Evolutionary conservation across 805 yeast genomes (phyloP).

Genomic region (Starmerella stigmatis): DNA sequence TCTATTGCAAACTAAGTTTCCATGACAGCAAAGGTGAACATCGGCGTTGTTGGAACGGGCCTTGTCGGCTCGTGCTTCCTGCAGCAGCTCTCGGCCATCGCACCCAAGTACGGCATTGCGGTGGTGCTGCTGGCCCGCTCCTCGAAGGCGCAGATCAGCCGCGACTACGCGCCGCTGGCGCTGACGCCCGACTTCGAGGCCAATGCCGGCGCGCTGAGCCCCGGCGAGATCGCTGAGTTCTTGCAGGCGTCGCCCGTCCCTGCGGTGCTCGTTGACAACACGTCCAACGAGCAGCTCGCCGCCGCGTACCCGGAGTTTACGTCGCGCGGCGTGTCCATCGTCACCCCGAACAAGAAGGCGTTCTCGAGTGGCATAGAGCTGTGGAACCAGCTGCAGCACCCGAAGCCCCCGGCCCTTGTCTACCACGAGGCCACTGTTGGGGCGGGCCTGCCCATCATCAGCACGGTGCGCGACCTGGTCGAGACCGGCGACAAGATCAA

Average conservation of each 20-base stretch:
- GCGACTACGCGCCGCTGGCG: conserved; percentile 61
- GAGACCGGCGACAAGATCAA: conserved; percentile 88
- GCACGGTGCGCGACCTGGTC: conserved; percentile 77
- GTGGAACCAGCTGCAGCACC: conserved; percentile 65
- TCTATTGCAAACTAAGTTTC: too few species aligned
- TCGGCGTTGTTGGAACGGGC: conserved; percentile 79
- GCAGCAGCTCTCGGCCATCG: conserved; percentile 50
- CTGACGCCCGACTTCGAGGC: conserved; percentile 47
- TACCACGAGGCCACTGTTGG: conserved; percentile 99
- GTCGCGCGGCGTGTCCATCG: conserved; percentile 73
- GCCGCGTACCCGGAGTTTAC: conserved; percentile 65
- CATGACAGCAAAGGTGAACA: conserved; percentile 32
- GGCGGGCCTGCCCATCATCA: conserved; percentile 92
- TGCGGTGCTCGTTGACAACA: conserved; percentile 82
- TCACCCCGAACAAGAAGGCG: conserved; percentile 97
- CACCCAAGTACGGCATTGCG: conserved; percentile 52
- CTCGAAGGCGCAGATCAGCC: conserved; percentile 53
- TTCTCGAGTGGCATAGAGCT: conserved; percentile 64
- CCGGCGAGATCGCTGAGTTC: conserved; percentile 49
- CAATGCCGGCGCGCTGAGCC: conserved; percentile 41
- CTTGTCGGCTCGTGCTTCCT: conserved; percentile 90
- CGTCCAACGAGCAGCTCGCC: conserved; percentile 74
- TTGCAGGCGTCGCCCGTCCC: conserved; percentile 61
- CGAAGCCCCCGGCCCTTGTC: conserved; percentile 59
- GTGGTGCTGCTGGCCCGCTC: conserved; percentile 74